Conservation (phyloP, 805 yeast genomes). For the Komagataella mondaviorum region DNA sequence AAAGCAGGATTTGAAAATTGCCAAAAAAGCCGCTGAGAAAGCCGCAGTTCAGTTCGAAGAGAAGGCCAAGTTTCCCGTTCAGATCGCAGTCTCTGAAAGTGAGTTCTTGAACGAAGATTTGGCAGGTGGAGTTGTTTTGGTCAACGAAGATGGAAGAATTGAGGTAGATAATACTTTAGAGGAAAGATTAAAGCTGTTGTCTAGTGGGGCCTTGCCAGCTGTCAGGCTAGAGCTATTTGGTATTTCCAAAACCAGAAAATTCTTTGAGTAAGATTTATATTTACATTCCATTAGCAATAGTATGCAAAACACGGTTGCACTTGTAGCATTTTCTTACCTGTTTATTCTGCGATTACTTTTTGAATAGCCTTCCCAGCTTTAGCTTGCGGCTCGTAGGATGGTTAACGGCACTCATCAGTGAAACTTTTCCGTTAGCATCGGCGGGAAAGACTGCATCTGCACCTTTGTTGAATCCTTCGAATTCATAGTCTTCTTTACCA, state of each 20-base stretch:
- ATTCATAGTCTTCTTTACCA: neutral
- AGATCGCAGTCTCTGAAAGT: slow-evolving; percentile 41
- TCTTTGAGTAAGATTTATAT: slow-evolving; percentile 48
- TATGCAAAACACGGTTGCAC: neutral
- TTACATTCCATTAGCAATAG: neutral
- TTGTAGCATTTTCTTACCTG: neutral
- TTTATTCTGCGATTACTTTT: neutral
- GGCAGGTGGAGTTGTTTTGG: slow-evolving; percentile 78
- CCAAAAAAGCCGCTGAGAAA: slow-evolving; percentile 44
- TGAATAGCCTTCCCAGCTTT: neutral
- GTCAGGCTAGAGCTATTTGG: slow-evolving; percentile 86
- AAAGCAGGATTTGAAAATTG: slow-evolving; percentile 46
- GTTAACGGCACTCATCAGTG: slow-evolving; percentile 17
- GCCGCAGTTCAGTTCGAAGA: slow-evolving; percentile 54
- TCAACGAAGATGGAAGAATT: slow-evolving; percentile 66
- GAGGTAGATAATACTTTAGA: slow-evolving; percentile 88
- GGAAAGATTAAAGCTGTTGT: slow-evolving; percentile 77
- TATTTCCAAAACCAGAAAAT: slow-evolving; percentile 73
- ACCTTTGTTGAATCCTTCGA: neutral
- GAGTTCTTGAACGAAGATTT: slow-evolving; percentile 44
- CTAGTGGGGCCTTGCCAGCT: slow-evolving; percentile 82
- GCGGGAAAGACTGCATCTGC: slow-evolving; percentile 9
- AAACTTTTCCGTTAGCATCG: slow-evolving; percentile 14
- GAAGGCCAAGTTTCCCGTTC: slow-evolving; percentile 43
- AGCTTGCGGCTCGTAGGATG: neutral